Percentiles rank a stretch among this genome's conserved stretches.
These are phyloP conservation scores for Barnettozyma populi DNA, from an alignment of 805 yeast species.

Conservation along the genomic window DNA sequence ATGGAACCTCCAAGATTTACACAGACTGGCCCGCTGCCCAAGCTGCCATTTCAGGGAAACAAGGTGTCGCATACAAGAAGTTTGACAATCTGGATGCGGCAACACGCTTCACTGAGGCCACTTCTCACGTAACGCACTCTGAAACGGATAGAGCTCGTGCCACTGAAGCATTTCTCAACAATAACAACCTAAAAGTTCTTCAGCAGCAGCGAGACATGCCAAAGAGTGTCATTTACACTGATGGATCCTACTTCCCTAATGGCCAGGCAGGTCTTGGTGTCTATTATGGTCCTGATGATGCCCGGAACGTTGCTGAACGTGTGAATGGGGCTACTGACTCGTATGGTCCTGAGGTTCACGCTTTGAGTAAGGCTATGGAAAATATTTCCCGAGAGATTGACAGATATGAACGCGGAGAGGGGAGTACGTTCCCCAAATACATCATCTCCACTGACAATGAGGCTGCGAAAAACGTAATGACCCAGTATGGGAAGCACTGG, in stretches of 20 bases:
- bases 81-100: constrained; percentile 26
- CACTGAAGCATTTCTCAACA: constrained; percentile 1
- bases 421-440: constrained; percentile 25
- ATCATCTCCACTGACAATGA: constrained; percentile 65
- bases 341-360: constrained; percentile 75
- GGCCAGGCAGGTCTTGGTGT: constrained; percentile 78
- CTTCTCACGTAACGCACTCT: neutral
- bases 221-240: constrained; percentile 48
- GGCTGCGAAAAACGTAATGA: constrained; percentile 53
- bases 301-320: constrained; percentile 50
- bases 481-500: constrained; percentile 58
- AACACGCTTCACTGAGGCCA: constrained; percentile 8
- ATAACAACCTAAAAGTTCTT: constrained; percentile 2
- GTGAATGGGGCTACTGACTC: constrained; percentile 58
- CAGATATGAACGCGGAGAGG: constrained; percentile 13
- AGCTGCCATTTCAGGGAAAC: constrained; percentile 24
- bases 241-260: constrained; percentile 52
- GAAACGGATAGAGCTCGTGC: neutral
- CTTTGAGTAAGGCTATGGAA: constrained; percentile 52
- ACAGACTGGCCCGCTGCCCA: constrained; percentile 30
- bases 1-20: constrained; percentile 25
- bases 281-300: constrained; percentile 52
- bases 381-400: constrained; percentile 32
- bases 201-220: constrained; percentile 6
- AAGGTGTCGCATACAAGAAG: constrained; percentile 40